These are phyloP conservation scores for Citrus cavaleriei DNA, from an alignment of 345 rosid genomes.

Conservation along the genomic window DNA sequence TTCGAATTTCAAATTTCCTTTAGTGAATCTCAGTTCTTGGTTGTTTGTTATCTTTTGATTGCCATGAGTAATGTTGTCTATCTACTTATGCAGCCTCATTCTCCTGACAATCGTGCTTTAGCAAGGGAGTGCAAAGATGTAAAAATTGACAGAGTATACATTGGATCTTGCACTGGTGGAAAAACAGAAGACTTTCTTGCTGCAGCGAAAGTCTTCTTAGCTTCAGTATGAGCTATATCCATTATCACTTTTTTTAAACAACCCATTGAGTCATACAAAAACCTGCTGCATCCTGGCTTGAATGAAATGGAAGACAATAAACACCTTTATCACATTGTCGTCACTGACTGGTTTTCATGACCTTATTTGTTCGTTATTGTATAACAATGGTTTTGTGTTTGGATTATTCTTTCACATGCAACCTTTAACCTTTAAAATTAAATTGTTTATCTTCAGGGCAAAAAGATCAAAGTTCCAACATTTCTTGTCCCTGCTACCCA, in stretches of 20 bases:
- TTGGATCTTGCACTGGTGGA: constrained; percentile 99
- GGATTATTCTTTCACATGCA: neutral
- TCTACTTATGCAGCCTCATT: constrained; percentile 76
- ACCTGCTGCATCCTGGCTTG: neutral
- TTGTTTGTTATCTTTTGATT: neutral
- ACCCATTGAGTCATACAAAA: neutral
- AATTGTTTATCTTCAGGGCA: constrained; percentile 54
- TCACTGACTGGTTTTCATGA: neutral
- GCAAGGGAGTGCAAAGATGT: constrained; percentile 99
- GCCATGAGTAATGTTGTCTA: constrained; percentile 8
- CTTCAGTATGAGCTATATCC: constrained; percentile 53
- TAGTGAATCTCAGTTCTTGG: neutral
- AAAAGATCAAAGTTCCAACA: constrained; percentile 89
- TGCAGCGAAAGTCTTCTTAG: constrained; percentile 82
- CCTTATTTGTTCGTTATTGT: neutral
- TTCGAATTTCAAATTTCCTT: neutral
- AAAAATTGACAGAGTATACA: constrained; percentile 95
- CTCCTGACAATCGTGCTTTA: constrained; percentile 94
- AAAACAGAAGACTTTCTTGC: constrained; percentile 93
- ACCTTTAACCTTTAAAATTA: neutral
- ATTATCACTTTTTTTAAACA: neutral
- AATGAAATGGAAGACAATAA: neutral
- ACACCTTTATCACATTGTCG: too few relatives aligned
- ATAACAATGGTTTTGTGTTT: neutral
- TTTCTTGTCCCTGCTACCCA: constrained; percentile 98